Base-by-base conservation (phyloP, 129 eudicot species). In the Mikania micrantha region DNA sequence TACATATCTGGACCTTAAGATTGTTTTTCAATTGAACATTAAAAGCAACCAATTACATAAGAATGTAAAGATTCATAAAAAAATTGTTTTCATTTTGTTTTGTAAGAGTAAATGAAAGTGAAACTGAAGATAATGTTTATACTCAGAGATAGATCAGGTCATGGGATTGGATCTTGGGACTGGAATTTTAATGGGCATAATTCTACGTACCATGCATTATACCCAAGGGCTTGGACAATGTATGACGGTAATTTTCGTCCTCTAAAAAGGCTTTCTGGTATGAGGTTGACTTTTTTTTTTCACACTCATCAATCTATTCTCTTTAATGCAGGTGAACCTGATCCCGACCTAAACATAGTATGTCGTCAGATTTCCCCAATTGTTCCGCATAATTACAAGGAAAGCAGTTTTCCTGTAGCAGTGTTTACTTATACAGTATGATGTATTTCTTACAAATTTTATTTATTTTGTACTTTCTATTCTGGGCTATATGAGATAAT, bases 131-230 rank as follows among this genome's bases (percentile, higher is more conserved):
- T 66, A 62, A 50, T 76, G 67, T 71, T 70, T 38, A 58, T 72
- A n/a, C 75, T 68, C 92, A 93, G 98, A 38, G 91, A 85, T 22
- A 32, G 41, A 70, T 84, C 90, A 59, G 84, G 70, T 74, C 21
- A 75, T 42, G 98, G 98, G 56, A 93, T 93, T 76, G 90, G 85
- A 82, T 88, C 91, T 73, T 93, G 98, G 98, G 98, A 86, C 87
- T 93, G 98, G 98, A 84, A 86, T 62, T 80, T 88, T 27, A 74
- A 54, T 58, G 98, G 98, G 69, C 71, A 84, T 4, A 86, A 50
- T 41, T 84, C 96, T 53, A 82, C 86, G 27, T 93, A 93, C 79
- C 92, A 93, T 73, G 98, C 90, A 69, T 74, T 93, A 68, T 93
- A 67, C 64, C 98, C 98, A 42, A 88, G 98, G 84, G 85, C 96